Base-by-base conservation (phyloP, 305 asterid genomes). In the Solanum chacoense region DNA sequence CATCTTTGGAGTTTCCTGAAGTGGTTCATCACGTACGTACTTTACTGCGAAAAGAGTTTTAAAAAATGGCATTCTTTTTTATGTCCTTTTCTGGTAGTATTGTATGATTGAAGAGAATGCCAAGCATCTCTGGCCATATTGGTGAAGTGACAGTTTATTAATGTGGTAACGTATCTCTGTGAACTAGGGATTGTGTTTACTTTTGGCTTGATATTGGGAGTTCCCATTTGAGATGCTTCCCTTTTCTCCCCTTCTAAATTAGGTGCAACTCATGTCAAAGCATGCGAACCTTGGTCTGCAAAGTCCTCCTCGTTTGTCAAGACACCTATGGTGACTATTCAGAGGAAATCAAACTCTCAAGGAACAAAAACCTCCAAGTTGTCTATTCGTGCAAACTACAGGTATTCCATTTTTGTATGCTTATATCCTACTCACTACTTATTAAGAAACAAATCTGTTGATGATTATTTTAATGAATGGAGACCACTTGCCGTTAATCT, bases 191-290 rank as follows among this genome's bases (percentile, higher is more conserved):
- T 77, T 45, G 87, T 55, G 6, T 18, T 55, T 75, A 69, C 69
- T 38, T 26, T 89, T 26, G 26, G 29, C 6, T 45, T 36, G 24
- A 63, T 76, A 28, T 28, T 40, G 32, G 42, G 86, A 20, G 36
- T 84, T 63, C n/a, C 28, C 14, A 31, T 55, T 84, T 84, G 73
- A 84, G 87, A 20, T 55, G 72, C 32, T 32, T 76, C 55, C 24
- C 69, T 24, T 20, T 55, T 22, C 75, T 26, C 75, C 75, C 22
- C 45, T 84, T 55, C 8, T 84, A 31, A 83, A 84, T 55, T 89
- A 95, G 98, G 94, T 76, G 93, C 96, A 67, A 90, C 90, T 91
- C 93, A 81, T 84, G 92, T 87, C 77, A 92, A 90, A 87, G 85
- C 89, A 78, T 79, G 88, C 72, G 87, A 91, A 28, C n/a, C 88